phyloP scores from a whole-genome alignment of 805 yeast genomes.

The Metschnikowia rubicola region DNA sequence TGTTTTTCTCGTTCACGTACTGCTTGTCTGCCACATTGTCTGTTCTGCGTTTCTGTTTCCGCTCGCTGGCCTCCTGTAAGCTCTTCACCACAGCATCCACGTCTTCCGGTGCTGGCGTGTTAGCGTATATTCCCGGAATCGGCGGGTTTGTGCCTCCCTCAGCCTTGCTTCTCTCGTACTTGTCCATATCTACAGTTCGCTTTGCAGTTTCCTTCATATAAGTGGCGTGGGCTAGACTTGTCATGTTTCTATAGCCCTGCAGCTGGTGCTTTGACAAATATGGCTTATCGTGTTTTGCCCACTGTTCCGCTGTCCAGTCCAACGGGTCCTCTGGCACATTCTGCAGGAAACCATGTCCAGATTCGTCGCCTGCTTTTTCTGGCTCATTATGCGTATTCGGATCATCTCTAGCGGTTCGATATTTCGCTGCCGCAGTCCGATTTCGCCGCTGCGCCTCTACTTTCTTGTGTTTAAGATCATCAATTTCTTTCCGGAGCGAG shows the following conservation, averaged over 20 bases:
- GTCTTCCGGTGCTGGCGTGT: not conserved
- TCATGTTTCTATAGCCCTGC: conserved; percentile 45
- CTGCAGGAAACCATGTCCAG: not conserved
- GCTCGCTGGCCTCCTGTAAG: conserved; percentile 34
- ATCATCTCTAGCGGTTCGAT: not conserved
- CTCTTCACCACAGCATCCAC: conserved; percentile 28
- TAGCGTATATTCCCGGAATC: not conserved
- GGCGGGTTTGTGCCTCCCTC: not conserved
- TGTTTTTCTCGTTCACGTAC: conserved; percentile 67
- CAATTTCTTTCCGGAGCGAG: conserved; percentile 3
- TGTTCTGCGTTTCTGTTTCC: conserved; percentile 33
- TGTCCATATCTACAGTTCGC: conserved; percentile 36
- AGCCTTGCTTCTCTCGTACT: conserved; percentile 27
- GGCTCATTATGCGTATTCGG: not conserved
- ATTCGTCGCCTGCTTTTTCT: not conserved
- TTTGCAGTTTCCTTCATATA: conserved; percentile 51
- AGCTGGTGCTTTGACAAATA: not conserved
- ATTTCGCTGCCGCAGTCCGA: conserved; percentile 5
- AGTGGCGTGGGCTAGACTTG: conserved; percentile 57
- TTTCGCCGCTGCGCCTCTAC: conserved; percentile 6
- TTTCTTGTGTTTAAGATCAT: conserved; percentile 6
- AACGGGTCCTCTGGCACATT: conserved; percentile 6
- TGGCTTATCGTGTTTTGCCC: conserved; percentile 41
- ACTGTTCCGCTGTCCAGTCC: conserved; percentile 53
- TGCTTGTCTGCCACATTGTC: conserved; percentile 36